Conservation (phyloP, 2,329 filamentous ascomycete genomes). For the Paecilomyces formosus region DNA sequence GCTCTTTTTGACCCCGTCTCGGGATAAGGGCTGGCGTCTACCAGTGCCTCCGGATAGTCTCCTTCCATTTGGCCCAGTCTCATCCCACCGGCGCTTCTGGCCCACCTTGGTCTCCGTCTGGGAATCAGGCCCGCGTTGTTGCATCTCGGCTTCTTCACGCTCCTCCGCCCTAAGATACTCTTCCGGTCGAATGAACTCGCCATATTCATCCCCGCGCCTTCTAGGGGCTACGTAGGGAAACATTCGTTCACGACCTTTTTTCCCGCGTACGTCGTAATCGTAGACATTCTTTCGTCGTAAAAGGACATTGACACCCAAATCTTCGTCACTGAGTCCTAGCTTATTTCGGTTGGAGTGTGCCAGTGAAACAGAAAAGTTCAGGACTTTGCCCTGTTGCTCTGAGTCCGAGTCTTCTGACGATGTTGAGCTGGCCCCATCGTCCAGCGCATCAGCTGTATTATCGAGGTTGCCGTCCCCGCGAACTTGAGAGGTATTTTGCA, state of each 20-base stretch:
- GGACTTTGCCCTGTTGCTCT: constrained; percentile 82
- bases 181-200: constrained; percentile 86
- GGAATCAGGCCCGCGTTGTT: constrained; percentile 47
- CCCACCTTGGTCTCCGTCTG: constrained; percentile 61
- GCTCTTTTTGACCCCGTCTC: constrained; percentile 17
- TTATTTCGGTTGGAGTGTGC: constrained; percentile 81
- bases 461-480: constrained; percentile 63
- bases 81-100: constrained; percentile 92
- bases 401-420: constrained; percentile 84
- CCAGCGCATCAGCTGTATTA: constrained; percentile 62
- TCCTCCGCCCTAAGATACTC: constrained; percentile 92
- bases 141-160: constrained; percentile 65
- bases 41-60: constrained; percentile 38
- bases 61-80: constrained; percentile 44
- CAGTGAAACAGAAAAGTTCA: constrained; percentile 81
- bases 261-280: constrained; percentile 85
- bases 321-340: constrained; percentile 76
- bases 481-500: constrained; percentile 71
- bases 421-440: constrained; percentile 77
- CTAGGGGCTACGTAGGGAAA: constrained; percentile 80
- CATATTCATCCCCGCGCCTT: constrained; percentile 81
- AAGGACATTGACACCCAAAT: constrained; percentile 84
- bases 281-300: constrained; percentile 84
- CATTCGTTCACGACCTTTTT: constrained; percentile 85
- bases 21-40: constrained; percentile 53